Conservation (phyloP, 1,284 basidiomycete genomes). For the Pseudozyma sp. region DNA sequence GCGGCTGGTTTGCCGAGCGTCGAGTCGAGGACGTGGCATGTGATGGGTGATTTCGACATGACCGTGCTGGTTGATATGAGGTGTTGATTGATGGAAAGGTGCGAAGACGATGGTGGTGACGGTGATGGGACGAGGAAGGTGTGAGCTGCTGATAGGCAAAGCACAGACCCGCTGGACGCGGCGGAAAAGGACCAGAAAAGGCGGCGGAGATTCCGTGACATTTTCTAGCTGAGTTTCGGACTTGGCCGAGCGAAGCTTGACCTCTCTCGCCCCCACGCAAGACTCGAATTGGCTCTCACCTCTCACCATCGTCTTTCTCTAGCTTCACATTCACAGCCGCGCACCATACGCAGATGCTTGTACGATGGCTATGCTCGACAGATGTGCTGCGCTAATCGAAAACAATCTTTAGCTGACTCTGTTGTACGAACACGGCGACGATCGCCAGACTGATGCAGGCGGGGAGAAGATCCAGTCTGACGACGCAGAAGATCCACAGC, state of each 20-base stretch:
- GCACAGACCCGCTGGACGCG: slow-evolving; percentile 15
- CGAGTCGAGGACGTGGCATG: slow-evolving; percentile 90
- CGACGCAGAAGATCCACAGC: slow-evolving; percentile 68
- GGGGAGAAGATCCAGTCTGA: slow-evolving; percentile 63
- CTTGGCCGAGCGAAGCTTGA: slow-evolving; percentile 13
- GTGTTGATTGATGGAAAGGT: not conserved
- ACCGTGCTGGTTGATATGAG: not conserved
- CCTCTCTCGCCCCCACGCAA: not conserved
- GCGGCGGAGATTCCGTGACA: slow-evolving; percentile 17
- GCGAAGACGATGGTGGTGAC: not conserved
- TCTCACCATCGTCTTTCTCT: not conserved
- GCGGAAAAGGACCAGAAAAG: not conserved
- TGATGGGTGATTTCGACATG: slow-evolving; percentile 75
- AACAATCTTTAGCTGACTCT: slow-evolving; percentile 26
- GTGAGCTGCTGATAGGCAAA: not conserved
- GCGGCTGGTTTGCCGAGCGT: slow-evolving; percentile 83
- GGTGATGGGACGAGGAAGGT: slow-evolving; percentile 1
- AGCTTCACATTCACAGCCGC: not conserved
- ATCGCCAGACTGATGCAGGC: slow-evolving; percentile 60
- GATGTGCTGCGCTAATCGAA: slow-evolving; percentile 22
- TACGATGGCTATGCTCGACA: too few relatives aligned
- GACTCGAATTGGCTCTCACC: not conserved
- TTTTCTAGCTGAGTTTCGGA: slow-evolving; percentile 16
- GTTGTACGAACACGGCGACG: slow-evolving; percentile 51
- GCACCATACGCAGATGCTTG: not conserved